Evolutionary conservation across 495 filamentous ascomycete genomes (phyloP).

Genomic region (Sporormia fimetaria): DNA sequence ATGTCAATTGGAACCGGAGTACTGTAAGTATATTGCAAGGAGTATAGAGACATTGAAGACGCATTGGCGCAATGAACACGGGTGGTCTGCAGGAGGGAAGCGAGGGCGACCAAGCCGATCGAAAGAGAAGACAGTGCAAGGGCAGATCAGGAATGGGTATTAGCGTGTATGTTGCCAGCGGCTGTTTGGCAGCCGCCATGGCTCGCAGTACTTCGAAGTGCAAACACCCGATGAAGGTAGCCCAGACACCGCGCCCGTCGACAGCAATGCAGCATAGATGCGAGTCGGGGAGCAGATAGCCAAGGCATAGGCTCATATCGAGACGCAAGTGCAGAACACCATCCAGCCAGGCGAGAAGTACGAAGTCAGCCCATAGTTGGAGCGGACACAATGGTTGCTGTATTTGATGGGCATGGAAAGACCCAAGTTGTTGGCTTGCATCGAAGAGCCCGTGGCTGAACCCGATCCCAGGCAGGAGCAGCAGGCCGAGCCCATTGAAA

Average conservation of each 20-base stretch:
- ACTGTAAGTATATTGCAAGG: not conserved
- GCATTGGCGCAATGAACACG: not conserved
- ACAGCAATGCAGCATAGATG: not conserved
- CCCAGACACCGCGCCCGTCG: not conserved
- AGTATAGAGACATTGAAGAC: constrained; percentile 2
- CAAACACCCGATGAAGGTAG: not conserved
- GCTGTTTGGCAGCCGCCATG: not conserved
- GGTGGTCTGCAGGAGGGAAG: not conserved
- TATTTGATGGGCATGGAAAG: constrained; percentile 9
- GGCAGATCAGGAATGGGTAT: not conserved
- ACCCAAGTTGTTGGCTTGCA: constrained; percentile 3
- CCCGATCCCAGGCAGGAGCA: constrained; percentile 1
- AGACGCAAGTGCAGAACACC: not conserved
- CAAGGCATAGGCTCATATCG: not conserved
- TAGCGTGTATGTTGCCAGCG: not conserved
- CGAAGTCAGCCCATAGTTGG: constrained; percentile 16
- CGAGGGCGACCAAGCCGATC: not conserved
- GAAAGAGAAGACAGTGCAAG: not conserved
- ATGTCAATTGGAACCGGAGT: not conserved
- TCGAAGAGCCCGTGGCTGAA: too few relatives aligned
- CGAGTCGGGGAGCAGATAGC: not conserved
- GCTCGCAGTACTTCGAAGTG: constrained; percentile 2
- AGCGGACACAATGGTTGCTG: constrained; percentile 7
- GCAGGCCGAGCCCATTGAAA: constrained; percentile 4
- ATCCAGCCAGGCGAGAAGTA: constrained; percentile 6